Evolutionary conservation across 371 early-diverging fungal genomes (phyloP), one percentile per base, ranked within the genome.

Genomic region (Mucor mucedo): DNA sequence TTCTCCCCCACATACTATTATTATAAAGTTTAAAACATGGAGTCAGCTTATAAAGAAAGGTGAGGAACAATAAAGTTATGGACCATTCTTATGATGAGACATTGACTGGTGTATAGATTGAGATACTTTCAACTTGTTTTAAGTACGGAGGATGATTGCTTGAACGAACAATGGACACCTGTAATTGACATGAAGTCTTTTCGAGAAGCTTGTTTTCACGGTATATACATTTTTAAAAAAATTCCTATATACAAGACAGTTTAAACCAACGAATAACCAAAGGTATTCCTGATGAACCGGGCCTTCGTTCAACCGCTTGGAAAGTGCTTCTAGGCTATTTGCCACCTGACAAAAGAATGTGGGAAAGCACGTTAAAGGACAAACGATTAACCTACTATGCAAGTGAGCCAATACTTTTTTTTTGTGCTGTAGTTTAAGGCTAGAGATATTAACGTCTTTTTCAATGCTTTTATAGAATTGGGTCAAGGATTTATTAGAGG

Each of bases 261-360:
- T 21, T 21, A 21, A 21, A 21, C 21, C 21, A 21, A 21, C 21
- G 21, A 21, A 21, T 21, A 21, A 21, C 21, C 21, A 52, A 61
- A 91, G 92, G 92, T 11, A 89, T 91, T 62, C 91, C 91, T 38
- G 92, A 92, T 66, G 84, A 84, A 61, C 79, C 87, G 8, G 85
- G 89, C 29, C 72, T 88, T 47, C 84, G 91, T 53, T 84, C 87
- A 47, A 80, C 73, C 55, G 85, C 87, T 57, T 92, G 91, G 91
- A 91, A 89, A 78, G 82, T 90, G 30, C 71, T 94, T 35, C 73
- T 91, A 13, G 86, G 90, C 33, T 89, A 90, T 72, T 67, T 93
- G 55, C 93, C 95, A 30, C 77, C 83, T 33, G 91, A 93, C 63
- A 89, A 91, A 68, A 77, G 87, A 44, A 59, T 71, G 62, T 94